These are phyloP conservation scores for Angomonas desouzai DNA, from an alignment of 208 protist genomes.

Conservation along the genomic window DNA sequence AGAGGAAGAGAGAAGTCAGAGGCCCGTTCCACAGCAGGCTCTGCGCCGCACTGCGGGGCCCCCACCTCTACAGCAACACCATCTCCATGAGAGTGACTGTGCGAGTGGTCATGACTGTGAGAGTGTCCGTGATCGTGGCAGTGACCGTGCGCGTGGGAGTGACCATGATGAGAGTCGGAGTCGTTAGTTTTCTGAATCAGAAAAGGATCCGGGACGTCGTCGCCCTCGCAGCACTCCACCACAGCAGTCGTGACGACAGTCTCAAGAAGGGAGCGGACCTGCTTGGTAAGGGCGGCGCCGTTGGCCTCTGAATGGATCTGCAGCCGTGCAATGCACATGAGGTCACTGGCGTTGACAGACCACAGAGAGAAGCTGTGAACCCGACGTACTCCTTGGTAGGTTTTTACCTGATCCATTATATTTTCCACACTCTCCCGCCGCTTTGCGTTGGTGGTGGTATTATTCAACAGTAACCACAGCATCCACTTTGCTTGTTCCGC, in stretches of 20 bases:
- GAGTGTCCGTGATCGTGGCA: constrained; percentile 9
- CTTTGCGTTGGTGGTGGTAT: constrained; percentile 24
- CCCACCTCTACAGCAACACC: too few relatives aligned
- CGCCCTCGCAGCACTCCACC: constrained; percentile 43
- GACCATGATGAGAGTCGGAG: background rate
- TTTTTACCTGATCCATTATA: constrained; percentile 35
- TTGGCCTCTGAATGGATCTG: constrained; percentile 38
- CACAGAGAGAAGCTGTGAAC: constrained; percentile 50
- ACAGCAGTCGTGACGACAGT: constrained; percentile 43
- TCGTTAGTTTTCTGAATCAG: background rate
- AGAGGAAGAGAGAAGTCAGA: too few relatives aligned
- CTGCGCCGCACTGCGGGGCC: too few relatives aligned
- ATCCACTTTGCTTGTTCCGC: constrained; percentile 23
- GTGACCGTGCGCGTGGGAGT: constrained; percentile 1
- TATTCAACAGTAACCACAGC: constrained; percentile 68
- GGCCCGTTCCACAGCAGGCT: too few relatives aligned
- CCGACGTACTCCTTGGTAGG: constrained; percentile 48
- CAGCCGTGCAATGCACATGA: constrained; percentile 56
- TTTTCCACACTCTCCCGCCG: constrained; percentile 26
- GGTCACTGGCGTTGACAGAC: constrained; percentile 33
- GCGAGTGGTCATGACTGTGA: background rate
- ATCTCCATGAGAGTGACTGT: too few relatives aligned
- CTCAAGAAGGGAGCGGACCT: constrained; percentile 30
- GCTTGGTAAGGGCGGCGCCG: constrained; percentile 22
- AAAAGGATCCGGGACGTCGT: background rate